phyloP scores from a whole-genome alignment of 1,284 basidiomycete genomes.

The Sporisorium iseilematis-ciliati region DNA sequence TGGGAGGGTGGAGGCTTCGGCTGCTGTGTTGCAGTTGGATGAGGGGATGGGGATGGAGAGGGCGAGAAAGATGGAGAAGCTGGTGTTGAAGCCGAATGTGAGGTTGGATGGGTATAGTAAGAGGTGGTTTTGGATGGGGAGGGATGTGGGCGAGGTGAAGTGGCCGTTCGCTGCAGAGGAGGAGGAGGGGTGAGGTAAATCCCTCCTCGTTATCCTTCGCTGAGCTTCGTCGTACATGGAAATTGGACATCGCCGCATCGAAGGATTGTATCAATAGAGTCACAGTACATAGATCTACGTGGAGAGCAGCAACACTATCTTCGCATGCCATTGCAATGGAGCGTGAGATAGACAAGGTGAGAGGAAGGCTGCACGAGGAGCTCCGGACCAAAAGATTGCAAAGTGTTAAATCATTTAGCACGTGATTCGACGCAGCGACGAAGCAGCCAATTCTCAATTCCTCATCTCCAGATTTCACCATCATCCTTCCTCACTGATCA shows the following conservation, averaged over 20 bases:
- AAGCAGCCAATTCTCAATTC: slow-evolving; percentile 11
- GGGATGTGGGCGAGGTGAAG: slow-evolving; percentile 26
- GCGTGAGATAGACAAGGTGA: neutral
- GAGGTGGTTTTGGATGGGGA: slow-evolving; percentile 45
- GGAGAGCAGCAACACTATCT: neutral
- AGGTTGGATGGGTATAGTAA: slow-evolving; percentile 29
- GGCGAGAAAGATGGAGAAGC: slow-evolving; percentile 42
- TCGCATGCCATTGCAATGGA: neutral
- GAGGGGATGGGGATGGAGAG: slow-evolving; percentile 1
- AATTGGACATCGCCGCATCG: too few species aligned
- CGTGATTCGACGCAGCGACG: slow-evolving; percentile 10
- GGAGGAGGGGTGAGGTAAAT: slow-evolving; percentile 9
- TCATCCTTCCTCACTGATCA: slow-evolving; percentile 10
- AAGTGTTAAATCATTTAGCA: neutral
- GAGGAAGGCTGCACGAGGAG: neutral
- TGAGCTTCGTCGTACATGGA: too few species aligned
- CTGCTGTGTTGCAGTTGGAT: slow-evolving; percentile 25
- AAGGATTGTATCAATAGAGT: neutral
- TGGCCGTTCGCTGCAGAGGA: slow-evolving; percentile 48
- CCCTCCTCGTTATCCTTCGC: neutral
- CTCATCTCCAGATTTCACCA: slow-evolving; percentile 23
- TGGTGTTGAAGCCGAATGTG: slow-evolving; percentile 35
- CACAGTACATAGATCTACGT: neutral
- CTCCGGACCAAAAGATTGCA: neutral
- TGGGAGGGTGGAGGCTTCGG: slow-evolving; percentile 29